Evolutionary conservation across 805 yeast genomes (phyloP).

Genomic region (Babjeviella inositovora): DNA sequence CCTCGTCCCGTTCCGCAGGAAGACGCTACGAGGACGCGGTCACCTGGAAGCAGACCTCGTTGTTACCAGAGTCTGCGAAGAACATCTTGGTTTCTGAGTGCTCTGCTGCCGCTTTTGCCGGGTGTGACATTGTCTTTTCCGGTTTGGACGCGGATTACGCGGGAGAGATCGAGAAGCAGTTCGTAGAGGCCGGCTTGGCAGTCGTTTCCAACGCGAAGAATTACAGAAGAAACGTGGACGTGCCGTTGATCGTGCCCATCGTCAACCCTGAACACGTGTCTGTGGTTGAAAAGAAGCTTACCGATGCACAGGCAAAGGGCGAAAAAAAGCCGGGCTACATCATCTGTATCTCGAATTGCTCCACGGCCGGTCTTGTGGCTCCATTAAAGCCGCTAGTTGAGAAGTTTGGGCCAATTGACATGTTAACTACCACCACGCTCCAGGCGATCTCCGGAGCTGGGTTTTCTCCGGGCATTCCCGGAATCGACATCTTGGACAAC

Average conservation of each 20-base stretch:
- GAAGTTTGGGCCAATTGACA: slow-evolving; percentile 77
- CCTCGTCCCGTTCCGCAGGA: slow-evolving; percentile 89
- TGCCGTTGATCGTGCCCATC: slow-evolving; percentile 90
- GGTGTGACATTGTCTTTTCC: slow-evolving; percentile 88
- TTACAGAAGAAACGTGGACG: slow-evolving; percentile 75
- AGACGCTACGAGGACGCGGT: slow-evolving; percentile 73
- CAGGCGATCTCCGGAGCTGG: slow-evolving; percentile 99
- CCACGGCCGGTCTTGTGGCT: slow-evolving; percentile 95
- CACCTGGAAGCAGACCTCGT: slow-evolving; percentile 84
- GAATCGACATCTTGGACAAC: slow-evolving; percentile 89
- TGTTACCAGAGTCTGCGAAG: slow-evolving; percentile 57
- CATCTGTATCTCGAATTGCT: slow-evolving; percentile 93
- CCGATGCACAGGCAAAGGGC: slow-evolving; percentile 36
- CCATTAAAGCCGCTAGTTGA: slow-evolving; percentile 92
- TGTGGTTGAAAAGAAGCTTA: slow-evolving; percentile 43
- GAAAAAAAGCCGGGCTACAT: slow-evolving; percentile 61
- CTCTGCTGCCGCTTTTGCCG: slow-evolving; percentile 56
- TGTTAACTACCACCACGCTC: slow-evolving; percentile 77
- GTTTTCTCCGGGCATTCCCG: slow-evolving; percentile 93
- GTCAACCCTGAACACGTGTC: slow-evolving; percentile 85
- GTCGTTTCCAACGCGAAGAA: slow-evolving; percentile 93
- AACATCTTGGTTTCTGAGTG: slow-evolving; percentile 64
- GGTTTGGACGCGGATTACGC: slow-evolving; percentile 91
- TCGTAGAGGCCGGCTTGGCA: slow-evolving; percentile 65
- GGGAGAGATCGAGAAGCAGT: slow-evolving; percentile 79